phyloP scores from a whole-genome alignment of 176 grass and related monocot genomes.

The Dactylis glomerata region DNA sequence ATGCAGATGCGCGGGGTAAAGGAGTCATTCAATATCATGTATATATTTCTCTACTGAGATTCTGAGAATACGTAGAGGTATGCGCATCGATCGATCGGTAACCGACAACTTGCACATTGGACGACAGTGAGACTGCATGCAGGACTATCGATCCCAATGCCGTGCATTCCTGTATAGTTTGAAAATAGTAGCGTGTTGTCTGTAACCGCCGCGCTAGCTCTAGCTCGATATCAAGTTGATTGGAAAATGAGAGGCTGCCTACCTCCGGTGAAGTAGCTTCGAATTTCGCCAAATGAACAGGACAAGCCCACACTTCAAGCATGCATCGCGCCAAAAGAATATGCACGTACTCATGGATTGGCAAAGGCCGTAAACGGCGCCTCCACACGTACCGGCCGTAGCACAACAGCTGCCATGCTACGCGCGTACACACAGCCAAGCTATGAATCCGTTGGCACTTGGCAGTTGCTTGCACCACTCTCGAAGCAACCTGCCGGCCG shows the following conservation, averaged over 20 bases:
- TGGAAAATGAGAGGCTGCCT: conserved; percentile 30
- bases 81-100: too few relatives aligned
- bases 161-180: conserved; percentile 19
- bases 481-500: conserved; percentile 20
- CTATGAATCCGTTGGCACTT: neutral
- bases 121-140: neutral
- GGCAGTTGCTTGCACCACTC: conserved; percentile 1
- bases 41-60: too few relatives aligned
- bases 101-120: too few relatives aligned
- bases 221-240: neutral
- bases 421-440: neutral
- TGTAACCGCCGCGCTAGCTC: conserved; percentile 14
- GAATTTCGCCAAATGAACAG: conserved; percentile 30
- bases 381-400: too few relatives aligned
- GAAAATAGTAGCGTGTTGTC: conserved; percentile 19
- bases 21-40: too few relatives aligned
- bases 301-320: neutral
- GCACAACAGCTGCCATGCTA: too few relatives aligned
- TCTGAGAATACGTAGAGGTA: too few relatives aligned
- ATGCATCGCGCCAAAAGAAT: neutral
- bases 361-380: too few relatives aligned
- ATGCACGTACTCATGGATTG: neutral
- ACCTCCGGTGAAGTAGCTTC: conserved; percentile 42
- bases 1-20: too few relatives aligned
- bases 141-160: too few relatives aligned